Conservation (phyloP, 192 early-diverging fungal species). For the Powellomyces hirtus region DNA sequence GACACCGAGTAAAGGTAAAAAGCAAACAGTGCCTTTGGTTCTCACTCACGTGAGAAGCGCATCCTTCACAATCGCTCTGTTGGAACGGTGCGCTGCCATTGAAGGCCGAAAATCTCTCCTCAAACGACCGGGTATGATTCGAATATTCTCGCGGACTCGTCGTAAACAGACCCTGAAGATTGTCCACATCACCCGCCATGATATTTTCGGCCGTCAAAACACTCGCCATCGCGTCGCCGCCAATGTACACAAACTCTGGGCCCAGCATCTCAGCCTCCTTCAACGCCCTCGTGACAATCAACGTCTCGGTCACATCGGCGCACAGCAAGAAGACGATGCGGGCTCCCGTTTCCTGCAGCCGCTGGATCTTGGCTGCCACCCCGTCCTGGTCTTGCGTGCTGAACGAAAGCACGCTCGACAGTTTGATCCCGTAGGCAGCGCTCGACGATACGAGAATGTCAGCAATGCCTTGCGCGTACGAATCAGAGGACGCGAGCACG, state of each 20-base stretch:
- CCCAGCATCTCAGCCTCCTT: slow-evolving; percentile 6
- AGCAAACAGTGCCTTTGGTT: neutral
- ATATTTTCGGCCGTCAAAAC: neutral
- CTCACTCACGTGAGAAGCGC: neutral
- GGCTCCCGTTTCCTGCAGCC: slow-evolving; percentile 1
- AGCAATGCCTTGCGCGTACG: neutral
- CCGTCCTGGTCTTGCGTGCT: neutral
- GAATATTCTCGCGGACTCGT: slow-evolving; percentile 12
- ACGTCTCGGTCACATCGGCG: neutral
- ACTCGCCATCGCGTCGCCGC: neutral
- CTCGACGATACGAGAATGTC: neutral
- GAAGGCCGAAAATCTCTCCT: neutral
- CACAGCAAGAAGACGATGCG: slow-evolving; percentile 4
- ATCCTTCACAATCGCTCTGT: neutral
- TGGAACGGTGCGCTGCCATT: neutral
- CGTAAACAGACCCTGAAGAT: slow-evolving; percentile 6
- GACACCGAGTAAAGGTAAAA: neutral
- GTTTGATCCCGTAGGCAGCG: neutral
- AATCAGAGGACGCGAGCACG: neutral
- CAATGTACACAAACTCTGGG: slow-evolving; percentile 9
- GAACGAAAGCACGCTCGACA: neutral
- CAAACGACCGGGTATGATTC: neutral
- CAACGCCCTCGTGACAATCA: neutral
- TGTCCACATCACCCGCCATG: neutral
- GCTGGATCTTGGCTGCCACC: neutral